Evolutionary conservation across 2,329 filamentous ascomycete species (phyloP).

Genomic region (Leptographium procerum): DNA sequence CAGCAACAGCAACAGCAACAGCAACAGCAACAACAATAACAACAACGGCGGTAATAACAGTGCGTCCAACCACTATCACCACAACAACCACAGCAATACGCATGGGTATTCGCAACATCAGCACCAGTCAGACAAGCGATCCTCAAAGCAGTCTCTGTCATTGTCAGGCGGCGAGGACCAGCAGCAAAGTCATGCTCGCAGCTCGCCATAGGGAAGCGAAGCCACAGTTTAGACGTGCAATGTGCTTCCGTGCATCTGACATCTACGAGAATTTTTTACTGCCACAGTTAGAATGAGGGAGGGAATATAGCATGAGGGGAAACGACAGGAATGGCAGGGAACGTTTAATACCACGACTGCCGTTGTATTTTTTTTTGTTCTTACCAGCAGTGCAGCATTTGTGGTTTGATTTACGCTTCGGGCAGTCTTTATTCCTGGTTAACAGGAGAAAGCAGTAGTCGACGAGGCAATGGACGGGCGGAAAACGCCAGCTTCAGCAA

Average conservation of each 20-base stretch:
- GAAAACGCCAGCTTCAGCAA: not conserved
- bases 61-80: constrained; percentile 12
- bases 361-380: constrained; percentile 3
- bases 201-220: constrained; percentile 11
- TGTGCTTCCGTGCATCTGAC: not conserved
- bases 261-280: constrained; percentile 5
- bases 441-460: not conserved
- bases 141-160: constrained; percentile 3
- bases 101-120: constrained; percentile 5
- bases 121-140: constrained; percentile 7
- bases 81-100: not conserved
- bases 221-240: not conserved
- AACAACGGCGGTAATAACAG: constrained; percentile 15
- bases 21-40: constrained; percentile 2
- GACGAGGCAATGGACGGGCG: not conserved
- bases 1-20: constrained; percentile 14
- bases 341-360: constrained; percentile 5
- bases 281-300: not conserved
- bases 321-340: not conserved
- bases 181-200: constrained; percentile 5
- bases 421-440: not conserved
- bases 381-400: constrained; percentile 7
- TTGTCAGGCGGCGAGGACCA: constrained; percentile 6
- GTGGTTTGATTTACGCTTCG: constrained; percentile 1
- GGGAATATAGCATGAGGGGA: not conserved